Evolutionary conservation across 129 eudicot species (phyloP), one percentile per base, ranked within the genome.

Genomic region (Flaveria ramosissima): DNA sequence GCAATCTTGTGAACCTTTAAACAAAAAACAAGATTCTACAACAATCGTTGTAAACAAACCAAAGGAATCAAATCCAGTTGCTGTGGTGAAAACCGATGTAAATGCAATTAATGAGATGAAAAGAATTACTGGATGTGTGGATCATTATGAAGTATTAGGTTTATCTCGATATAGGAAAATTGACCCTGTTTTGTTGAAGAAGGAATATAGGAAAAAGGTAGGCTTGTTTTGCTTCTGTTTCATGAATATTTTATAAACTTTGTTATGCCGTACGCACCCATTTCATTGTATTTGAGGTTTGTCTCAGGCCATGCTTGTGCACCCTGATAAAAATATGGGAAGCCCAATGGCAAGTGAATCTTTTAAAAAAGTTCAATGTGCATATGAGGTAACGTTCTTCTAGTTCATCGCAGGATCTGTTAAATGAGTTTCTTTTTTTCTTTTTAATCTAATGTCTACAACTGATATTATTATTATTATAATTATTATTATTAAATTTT

Each of bases 261-360:
- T 36, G 48, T 64, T 15, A 2, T n/a, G 24, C 9, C 46, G 1
- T 64, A 30, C 13, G 6, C 2, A 14, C 12, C 5, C 3, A 13
- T 45, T 62, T 60, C 70, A 16, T 62, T 26, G 12, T 63, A 41
- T 32, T 70, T 27, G 26, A 19, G 36, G 53, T 70, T 12, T 59
- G 30, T 70, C 75, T 13, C 77, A 95, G 99, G 99, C 97, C 65
- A 95, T 91, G 95, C 96, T 95, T 63, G 96, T 95, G 77, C 99
- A 95, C 81, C 99, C 99, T 26, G 99, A 95, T 76, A 95, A 95
- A 81, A 95, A 95, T 79, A 89, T 95, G 99, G 99, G 99, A 80
- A 91, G 96, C 75, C 89, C 94, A 9, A 55, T 86, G 65, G 96
- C 99, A 67, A 95, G 97, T 91, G 99, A 95, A 67, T 95, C 99